Evolutionary conservation across 2,329 filamentous ascomycete species (phyloP).

Genomic region (Fusarium vanettenii): DNA sequence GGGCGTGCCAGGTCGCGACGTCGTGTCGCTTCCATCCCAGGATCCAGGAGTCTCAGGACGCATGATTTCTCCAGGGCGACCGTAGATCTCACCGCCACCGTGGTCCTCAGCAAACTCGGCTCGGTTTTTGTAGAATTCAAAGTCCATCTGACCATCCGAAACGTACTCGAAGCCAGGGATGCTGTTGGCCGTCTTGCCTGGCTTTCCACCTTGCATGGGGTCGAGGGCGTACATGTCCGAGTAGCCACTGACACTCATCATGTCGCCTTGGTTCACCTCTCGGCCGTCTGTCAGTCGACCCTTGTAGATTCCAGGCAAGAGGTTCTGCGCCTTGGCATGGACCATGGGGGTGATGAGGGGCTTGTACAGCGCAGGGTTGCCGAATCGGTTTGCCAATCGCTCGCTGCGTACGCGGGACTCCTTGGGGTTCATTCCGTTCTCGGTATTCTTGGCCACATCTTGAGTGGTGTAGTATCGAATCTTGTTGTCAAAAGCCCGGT

Average conservation of each 20-base stretch:
- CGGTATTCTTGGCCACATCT: conserved; percentile 61
- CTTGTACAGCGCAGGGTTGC: conserved; percentile 90
- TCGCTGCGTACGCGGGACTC: conserved; percentile 69
- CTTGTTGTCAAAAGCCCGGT: conserved; percentile 78
- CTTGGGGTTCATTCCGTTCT: conserved; percentile 59
- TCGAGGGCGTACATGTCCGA: conserved; percentile 86
- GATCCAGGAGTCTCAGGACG: conserved; percentile 72
- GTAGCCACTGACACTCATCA: conserved; percentile 74
- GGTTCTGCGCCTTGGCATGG: conserved; percentile 86
- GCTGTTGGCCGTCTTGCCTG: conserved; percentile 57
- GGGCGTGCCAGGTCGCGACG: conserved; percentile 65
- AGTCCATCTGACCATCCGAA: conserved; percentile 86
- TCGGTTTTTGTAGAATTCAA: conserved; percentile 90
- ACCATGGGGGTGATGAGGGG: conserved; percentile 96
- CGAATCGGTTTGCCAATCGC: conserved; percentile 81
- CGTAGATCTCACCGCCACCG: conserved; percentile 79
- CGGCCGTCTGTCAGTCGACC: conserved; percentile 79
- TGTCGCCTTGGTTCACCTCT: conserved; percentile 66
- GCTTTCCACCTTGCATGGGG: conserved; percentile 72
- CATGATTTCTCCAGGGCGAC: conserved; percentile 67
- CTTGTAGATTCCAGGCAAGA: conserved; percentile 86
- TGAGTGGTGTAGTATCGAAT: conserved; percentile 83
- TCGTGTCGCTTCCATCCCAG: conserved; percentile 55
- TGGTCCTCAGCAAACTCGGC: conserved; percentile 89
- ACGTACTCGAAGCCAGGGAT: conserved; percentile 90